Evolutionary conservation across 208 protist genomes (phyloP).

Genomic region (Kentomonas sorsogonicus): DNA sequence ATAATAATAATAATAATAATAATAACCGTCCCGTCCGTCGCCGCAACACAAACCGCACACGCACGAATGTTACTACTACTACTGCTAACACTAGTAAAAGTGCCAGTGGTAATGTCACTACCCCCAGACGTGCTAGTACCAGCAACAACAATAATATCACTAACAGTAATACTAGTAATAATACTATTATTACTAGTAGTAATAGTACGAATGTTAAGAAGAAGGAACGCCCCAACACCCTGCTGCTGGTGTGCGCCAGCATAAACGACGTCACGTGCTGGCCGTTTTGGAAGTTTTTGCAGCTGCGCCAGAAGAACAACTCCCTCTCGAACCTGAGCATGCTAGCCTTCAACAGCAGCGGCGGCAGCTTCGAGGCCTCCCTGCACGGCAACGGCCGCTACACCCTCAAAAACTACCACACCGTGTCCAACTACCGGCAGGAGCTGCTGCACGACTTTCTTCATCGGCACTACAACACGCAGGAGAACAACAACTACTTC

Average conservation of each 20-base stretch:
- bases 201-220: not conserved
- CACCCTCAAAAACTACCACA: slow-evolving; percentile 65
- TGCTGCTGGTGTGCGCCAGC: slow-evolving; percentile 70
- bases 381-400: slow-evolving; percentile 59
- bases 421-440: slow-evolving; percentile 49
- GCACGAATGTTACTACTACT: too few species aligned
- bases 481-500: slow-evolving; percentile 51
- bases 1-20: too few species aligned
- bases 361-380: slow-evolving; percentile 81
- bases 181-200: slow-evolving; percentile 12
- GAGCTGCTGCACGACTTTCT: slow-evolving; percentile 69
- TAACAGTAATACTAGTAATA: not conserved
- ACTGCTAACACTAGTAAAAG: too few species aligned
- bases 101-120: not conserved
- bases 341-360: slow-evolving; percentile 81
- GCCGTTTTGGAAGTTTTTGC: slow-evolving; percentile 87
- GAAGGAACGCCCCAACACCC: slow-evolving; percentile 23
- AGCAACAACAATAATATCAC: not conserved
- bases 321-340: slow-evolving; percentile 72
- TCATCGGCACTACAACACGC: slow-evolving; percentile 52
- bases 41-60: too few species aligned
- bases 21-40: too few species aligned
- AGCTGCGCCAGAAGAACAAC: slow-evolving; percentile 45
- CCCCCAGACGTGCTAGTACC: not conserved
- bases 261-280: slow-evolving; percentile 85